These are phyloP conservation scores for Phytophthora sojae DNA, from an alignment of 352 stramenopile species.

Conservation along the genomic window DNA sequence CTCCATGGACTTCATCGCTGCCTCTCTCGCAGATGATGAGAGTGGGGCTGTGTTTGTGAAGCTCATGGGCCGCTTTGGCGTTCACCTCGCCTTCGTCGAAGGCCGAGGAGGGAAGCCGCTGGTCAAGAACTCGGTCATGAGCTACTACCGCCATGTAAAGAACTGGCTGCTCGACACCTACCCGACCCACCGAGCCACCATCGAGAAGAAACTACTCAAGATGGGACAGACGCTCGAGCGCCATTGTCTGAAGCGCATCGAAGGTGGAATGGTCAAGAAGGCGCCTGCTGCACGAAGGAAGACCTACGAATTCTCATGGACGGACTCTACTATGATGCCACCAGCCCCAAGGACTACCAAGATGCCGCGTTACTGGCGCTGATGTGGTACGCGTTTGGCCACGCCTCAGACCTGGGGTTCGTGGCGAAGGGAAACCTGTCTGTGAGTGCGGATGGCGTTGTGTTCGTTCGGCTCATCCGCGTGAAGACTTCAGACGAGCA, in stretches of 20 bases:
- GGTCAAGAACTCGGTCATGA: slow-evolving; percentile 15
- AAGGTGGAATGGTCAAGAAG: neutral
- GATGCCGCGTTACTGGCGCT: slow-evolving; percentile 15
- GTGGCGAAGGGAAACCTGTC: no score
- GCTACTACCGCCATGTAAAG: slow-evolving; percentile 28
- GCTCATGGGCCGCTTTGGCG: slow-evolving; percentile 19
- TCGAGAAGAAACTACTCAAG: slow-evolving; percentile 26
- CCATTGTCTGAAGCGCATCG: slow-evolving; percentile 19
- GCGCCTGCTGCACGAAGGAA: slow-evolving; percentile 7
- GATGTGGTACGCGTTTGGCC: no score
- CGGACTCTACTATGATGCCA: slow-evolving; percentile 8
- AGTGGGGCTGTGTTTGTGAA: slow-evolving; percentile 14
- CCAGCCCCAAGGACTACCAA: slow-evolving; percentile 21
- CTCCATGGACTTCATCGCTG: no score
- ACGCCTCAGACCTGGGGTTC: no score
- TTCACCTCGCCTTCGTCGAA: slow-evolving; percentile 13
- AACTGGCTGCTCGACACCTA: slow-evolving; percentile 26
- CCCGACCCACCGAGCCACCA: neutral
- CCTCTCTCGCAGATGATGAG: no score
- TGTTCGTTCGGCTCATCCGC: slow-evolving; percentile 15
- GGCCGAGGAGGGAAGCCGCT: neutral
- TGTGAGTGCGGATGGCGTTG: slow-evolving; percentile 7
- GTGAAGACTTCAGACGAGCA: slow-evolving; percentile 3
- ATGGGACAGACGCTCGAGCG: slow-evolving; percentile 16
- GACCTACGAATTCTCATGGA: slow-evolving; percentile 21